Base-by-base conservation (phyloP, 345 rosid species). In the Populus deltoides region DNA sequence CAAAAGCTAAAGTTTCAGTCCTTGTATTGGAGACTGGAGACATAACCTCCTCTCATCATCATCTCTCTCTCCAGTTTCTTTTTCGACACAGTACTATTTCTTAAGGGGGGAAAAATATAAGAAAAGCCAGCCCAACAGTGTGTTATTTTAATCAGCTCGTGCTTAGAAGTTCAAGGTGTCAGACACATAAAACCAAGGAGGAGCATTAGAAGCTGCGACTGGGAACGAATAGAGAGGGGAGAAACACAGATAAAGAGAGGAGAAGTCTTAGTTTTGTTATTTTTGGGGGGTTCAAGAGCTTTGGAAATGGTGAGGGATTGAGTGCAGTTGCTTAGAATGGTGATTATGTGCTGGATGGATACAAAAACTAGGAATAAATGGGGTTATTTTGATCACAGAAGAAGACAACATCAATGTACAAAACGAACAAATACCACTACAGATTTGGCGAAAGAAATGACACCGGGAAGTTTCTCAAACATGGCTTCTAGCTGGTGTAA, bases 1-100 rank as follows among this genome's bases (percentile, higher is more conserved):
- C 78, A 84, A 85, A 81, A 87, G 89, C 77, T 84, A 79, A 87
- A 90, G 87, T 83, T 86, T 81, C 93, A 87, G 90, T 83, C 86
- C 77, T 83, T 84, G 92, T 85, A 86, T 82, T 45, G 88, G 78
- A 83, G 87, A 87, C 85, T 79, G 89, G 92, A 83, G 89, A 86
- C 92, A 81, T 71, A 55, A 38, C 73, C 55, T 72, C 76, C 67
- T 84, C 55, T 47, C 53, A 0, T 47, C 16, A 16, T 47, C 53
- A 16, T 47, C 53, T 3, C 18, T 53, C 79, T 47, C 76, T 68
- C 38, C 25, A 3, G 13, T 65, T 78, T 43, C 13, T 43, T 47
- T 66, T 27, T 22, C n/a, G 4, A 4, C 39, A 8, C 51, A 1
- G 7, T 15, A 35, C 2, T 65, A 16, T 6, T 29, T 17, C 35